Base-by-base conservation (phyloP, 1,139 yeast genomes). In the Yamadazyma mexicana region DNA sequence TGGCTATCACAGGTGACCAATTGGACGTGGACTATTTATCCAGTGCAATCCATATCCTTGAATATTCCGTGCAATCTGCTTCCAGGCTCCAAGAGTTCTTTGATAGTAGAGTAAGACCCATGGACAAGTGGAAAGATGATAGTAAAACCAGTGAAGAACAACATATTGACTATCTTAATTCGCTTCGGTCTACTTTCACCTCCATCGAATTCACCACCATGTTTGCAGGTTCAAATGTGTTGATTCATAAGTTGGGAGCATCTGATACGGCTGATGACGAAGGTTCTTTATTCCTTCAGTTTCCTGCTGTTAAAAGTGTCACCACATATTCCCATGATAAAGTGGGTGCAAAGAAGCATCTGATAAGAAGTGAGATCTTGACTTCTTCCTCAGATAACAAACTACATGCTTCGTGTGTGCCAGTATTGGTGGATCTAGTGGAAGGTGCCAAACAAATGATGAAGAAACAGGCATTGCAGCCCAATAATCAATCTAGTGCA, bases 331-430 rank as follows among this genome's bases (percentile, higher is more conserved):
- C 48, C 6, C 66, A 66, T 43, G 48, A 56, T 15, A 61, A 59
- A 31, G 32, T 39, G 5, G 52, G 51, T 0, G 40, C 47, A 1
- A 64, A 61, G 32, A 66, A 71, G 20, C 86, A 81, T 52, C 56
- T 58, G 2, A 47, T 83, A 31, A 68, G 73, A 28, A 63, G 75
- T 30, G 86, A 83, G 42, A 64, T 85, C 1, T 60, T 75, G 23
- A 79, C 87, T 5, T 75, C 87, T n/a, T 74, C 88, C 0, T 86
- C 96, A 0, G 80, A 79, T 40, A 92, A 92, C 55, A 73, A 73
- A 0, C 55, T 92, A 5, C 75, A 77, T 44, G 78, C 96, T 0
- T 67, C 80, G 1, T 87, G 95, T 59, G 88, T 89, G 17, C 96
- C 96, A 0, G 85, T 88, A 9, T 54, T 88, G 8, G 58, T 69